Evolutionary conservation across 768 basidiomycete species (phyloP).

Genomic region (Strobilomyces dryophilus): DNA sequence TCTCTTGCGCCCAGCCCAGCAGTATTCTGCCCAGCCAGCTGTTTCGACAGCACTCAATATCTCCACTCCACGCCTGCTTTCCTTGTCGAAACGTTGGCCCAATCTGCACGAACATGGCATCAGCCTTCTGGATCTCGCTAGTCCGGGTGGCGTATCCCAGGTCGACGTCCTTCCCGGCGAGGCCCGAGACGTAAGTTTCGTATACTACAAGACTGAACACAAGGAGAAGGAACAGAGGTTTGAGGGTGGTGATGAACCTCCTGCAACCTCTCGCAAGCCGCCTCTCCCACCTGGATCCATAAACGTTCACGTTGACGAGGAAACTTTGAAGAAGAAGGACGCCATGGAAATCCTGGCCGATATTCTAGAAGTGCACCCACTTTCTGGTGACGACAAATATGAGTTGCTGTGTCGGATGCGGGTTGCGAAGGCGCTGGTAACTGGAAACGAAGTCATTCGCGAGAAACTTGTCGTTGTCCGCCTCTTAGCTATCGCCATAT

Average conservation of each 20-base stretch:
- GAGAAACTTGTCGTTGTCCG: conserved; percentile 79
- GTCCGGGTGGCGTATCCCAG: conserved; percentile 45
- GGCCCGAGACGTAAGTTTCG: conserved; percentile 76
- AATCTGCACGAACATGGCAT: conserved; percentile 77
- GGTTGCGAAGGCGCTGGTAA: conserved; percentile 63
- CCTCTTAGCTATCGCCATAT: conserved; percentile 85
- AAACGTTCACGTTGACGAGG: conserved; percentile 58
- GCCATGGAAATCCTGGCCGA: conserved; percentile 79
- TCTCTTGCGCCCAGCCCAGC: conserved; percentile 88
- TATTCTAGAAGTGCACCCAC: conserved; percentile 55
- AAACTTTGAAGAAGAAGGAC: conserved; percentile 53
- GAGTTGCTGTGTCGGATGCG: conserved; percentile 87
- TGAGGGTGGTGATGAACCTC: conserved; percentile 42
- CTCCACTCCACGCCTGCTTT: conserved; percentile 74
- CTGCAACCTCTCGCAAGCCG: conserved; percentile 48
- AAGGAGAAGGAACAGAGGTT: conserved; percentile 44
- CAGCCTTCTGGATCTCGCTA: conserved; percentile 70
- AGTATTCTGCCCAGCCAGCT: conserved; percentile 86
- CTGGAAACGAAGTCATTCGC: conserved; percentile 55
- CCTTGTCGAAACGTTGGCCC: conserved; percentile 83
- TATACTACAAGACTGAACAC: conserved; percentile 67
- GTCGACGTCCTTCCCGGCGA: conserved; percentile 65
- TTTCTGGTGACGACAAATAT: conserved; percentile 82
- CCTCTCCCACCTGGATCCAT: conserved; percentile 45
- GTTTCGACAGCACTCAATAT: conserved; percentile 81